A percentile compares a stretch with the other conserved stretches of the same genome.
These are phyloP conservation scores for Leccinum griseonigrum DNA, from an alignment of 1,284 basidiomycete genomes.

Conservation along the genomic window DNA sequence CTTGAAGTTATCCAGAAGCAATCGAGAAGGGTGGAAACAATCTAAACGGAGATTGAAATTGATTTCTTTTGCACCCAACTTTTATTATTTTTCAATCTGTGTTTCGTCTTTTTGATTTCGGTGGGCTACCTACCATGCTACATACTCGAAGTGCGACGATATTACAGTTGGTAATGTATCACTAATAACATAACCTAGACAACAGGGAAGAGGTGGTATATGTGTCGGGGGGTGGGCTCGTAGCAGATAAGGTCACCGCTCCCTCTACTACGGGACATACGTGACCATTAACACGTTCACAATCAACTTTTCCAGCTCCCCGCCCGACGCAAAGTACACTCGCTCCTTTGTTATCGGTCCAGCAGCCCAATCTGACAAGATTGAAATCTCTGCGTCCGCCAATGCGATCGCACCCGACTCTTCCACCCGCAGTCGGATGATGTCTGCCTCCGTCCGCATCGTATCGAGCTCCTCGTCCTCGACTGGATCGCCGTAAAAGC, in stretches of 20 bases:
- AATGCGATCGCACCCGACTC: conserved; percentile 66
- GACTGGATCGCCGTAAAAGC: conserved; percentile 37
- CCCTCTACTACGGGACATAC: conserved; percentile 44
- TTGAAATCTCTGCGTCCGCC: conserved; percentile 56
- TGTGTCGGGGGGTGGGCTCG: not conserved
- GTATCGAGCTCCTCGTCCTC: conserved; percentile 39
- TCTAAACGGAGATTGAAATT: not conserved
- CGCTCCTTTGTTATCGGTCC: conserved; percentile 59
- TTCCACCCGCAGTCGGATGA: conserved; percentile 55
- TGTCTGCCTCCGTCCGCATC: conserved; percentile 35
- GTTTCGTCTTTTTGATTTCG: not conserved
- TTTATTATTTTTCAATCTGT: not conserved
- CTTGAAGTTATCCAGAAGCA: too few relatives aligned
- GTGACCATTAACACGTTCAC: conserved; percentile 71
- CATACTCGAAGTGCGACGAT: not conserved
- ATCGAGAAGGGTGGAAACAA: not conserved
- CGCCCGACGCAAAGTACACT: conserved; percentile 64
- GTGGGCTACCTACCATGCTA: not conserved
- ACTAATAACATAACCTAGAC: conserved; percentile 2
- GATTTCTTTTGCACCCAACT: not conserved
- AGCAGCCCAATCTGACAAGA: conserved; percentile 56
- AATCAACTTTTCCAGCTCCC: conserved; percentile 67
- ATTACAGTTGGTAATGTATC: conserved; percentile 17
- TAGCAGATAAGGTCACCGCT: not conserved
- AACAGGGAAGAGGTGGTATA: not conserved